Conservation (phyloP, 768 basidiomycete genomes). For the Boletus barrowsii region DNA sequence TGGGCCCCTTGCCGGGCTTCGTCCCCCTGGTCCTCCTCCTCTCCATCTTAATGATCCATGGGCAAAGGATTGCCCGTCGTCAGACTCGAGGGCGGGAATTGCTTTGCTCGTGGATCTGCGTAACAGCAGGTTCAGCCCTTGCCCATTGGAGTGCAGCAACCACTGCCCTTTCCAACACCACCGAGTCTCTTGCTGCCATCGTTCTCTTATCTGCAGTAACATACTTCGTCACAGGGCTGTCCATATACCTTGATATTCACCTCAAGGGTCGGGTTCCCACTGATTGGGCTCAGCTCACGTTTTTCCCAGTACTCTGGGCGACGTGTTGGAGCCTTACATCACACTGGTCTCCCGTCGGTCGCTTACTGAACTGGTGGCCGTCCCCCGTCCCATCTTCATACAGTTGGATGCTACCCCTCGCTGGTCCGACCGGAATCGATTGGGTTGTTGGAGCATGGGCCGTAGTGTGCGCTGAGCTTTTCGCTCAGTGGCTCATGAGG, state of each 20-base stretch:
- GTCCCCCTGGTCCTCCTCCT: slow-evolving; percentile 33
- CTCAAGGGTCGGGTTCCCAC: slow-evolving; percentile 28
- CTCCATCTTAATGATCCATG: slow-evolving; percentile 28
- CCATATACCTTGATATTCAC: slow-evolving; percentile 40
- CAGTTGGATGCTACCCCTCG: slow-evolving; percentile 55
- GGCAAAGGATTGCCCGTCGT: slow-evolving; percentile 29
- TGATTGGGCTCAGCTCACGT: slow-evolving; percentile 43
- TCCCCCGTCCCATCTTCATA: slow-evolving; percentile 58
- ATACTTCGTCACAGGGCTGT: slow-evolving; percentile 41
- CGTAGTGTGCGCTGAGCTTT: slow-evolving; percentile 52
- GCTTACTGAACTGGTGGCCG: slow-evolving; percentile 61
- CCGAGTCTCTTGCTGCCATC: slow-evolving; percentile 48
- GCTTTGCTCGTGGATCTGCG: slow-evolving; percentile 33
- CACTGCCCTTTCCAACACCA: slow-evolving; percentile 53
- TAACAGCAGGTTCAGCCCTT: slow-evolving; percentile 41
- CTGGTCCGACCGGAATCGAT: slow-evolving; percentile 63
- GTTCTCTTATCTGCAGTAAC: slow-evolving; percentile 40
- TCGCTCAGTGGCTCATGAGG: slow-evolving; percentile 59
- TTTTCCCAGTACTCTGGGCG: slow-evolving; percentile 74
- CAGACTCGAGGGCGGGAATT: slow-evolving; percentile 29
- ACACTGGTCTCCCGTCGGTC: slow-evolving; percentile 62
- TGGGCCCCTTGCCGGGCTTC: slow-evolving; percentile 31
- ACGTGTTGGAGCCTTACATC: slow-evolving; percentile 55
- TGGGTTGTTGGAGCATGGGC: slow-evolving; percentile 80
- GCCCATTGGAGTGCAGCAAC: slow-evolving; percentile 44